Percentiles rank a stretch among this genome's conserved stretches.
Evolutionary conservation across 345 rosid genomes (phyloP).

Genomic region (Gossypium longicalyx): DNA sequence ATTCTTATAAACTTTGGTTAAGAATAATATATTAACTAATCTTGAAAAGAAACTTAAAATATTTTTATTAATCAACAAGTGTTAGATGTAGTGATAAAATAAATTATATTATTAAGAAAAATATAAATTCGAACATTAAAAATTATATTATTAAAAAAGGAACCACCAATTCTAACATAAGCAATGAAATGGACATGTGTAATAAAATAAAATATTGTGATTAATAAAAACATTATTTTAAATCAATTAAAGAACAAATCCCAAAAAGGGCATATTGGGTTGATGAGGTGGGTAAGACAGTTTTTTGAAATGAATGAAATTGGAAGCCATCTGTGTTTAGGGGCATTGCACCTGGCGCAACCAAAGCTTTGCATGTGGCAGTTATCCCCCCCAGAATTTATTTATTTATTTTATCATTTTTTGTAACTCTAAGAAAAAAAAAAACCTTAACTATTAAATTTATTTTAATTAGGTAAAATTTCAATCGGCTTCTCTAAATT

Average conservation of each 20-base stretch:
- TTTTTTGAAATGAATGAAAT: slow-evolving; percentile 6
- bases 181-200: too few relatives aligned
- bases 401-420: neutral
- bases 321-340: slow-evolving; percentile 11
- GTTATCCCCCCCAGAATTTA: neutral
- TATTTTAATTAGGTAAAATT: neutral
- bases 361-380: slow-evolving; percentile 40
- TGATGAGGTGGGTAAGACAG: slow-evolving; percentile 34
- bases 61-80: too few relatives aligned
- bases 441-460: neutral
- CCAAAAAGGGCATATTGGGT: neutral
- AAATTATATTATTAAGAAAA: too few relatives aligned
- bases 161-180: too few relatives aligned
- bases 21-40: too few relatives aligned
- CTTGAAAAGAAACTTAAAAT: too few relatives aligned
- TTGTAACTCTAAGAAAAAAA: neutral
- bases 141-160: too few relatives aligned
- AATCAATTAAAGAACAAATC: neutral
- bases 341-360: slow-evolving; percentile 46
- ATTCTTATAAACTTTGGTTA: too few relatives aligned
- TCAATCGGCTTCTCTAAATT: neutral
- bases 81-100: accelerated
- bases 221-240: too few relatives aligned
- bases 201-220: neutral
- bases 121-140: accelerated